Evolutionary conservation across 768 basidiomycete genomes (phyloP), one percentile per base, ranked within the genome.

Genomic region (Crepidotus variabilis): DNA sequence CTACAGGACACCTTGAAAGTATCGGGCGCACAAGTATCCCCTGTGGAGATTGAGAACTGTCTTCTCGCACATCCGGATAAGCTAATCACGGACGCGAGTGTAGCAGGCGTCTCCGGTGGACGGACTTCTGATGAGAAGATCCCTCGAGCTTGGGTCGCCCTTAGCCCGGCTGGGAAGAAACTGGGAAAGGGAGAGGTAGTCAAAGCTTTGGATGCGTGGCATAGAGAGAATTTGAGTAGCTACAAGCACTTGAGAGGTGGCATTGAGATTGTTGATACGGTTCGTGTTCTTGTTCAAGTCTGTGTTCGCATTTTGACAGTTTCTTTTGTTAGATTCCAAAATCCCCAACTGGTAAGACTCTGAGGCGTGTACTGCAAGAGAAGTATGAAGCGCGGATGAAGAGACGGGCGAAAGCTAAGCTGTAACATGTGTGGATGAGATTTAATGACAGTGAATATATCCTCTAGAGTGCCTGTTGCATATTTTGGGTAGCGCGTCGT

Each of bases 211-310:
- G 79, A 88, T 20, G 68, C 59, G 10, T 92, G 88, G 89, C 74
- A 81, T 35, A 73, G 78, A 57, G 73, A 79, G 67, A 78, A 81
- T 57, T 68, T 92, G 54, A 89, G 87, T 71, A 84, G 78, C 66
- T 88, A 86, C 63, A 92, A 92, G 67, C 88, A 87, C 83, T 62
- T 91, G 51, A 72, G 87, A 8, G 90, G 90, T 3, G 90, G 90
- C 0, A 78, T 90, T 16, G 81, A 84, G 59, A 66, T 88, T 20
- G 78, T 91, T 5, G 71, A 79, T 51, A 74, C 85, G 77, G 90
- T 87, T 34, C 13, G 81, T 70, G 21, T 58, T 46, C 23, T 24
- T 23, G 18, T 52, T 57, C 59, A 23, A 10, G 34, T 33, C 4
- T 36, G 5, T 2, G 10, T 14, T 34, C 50, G 46, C 6, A 53